Evolutionary conservation across 106 monocot species (phyloP).

Genomic region (Dendrobium chrysotoxum): DNA sequence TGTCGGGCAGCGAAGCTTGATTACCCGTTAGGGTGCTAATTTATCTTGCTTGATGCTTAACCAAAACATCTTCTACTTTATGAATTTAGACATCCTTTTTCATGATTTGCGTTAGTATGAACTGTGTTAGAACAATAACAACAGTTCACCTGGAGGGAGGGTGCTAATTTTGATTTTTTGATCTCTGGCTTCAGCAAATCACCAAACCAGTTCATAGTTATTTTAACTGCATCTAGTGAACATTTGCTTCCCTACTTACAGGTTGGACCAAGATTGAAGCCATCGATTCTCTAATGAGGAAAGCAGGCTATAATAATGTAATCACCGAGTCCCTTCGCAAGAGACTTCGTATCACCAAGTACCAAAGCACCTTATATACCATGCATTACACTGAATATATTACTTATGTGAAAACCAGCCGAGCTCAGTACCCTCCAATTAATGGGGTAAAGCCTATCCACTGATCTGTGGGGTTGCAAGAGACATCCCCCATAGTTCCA

Average conservation of each 20-base stretch:
- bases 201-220: neutral
- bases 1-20: no score
- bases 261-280: slow-evolving; percentile 91
- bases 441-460: slow-evolving; percentile 31
- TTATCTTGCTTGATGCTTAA: no score
- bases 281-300: slow-evolving; percentile 88
- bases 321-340: slow-evolving; percentile 70
- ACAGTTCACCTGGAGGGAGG: no score
- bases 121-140: no score
- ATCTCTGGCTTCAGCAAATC: no score
- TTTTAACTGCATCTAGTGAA: neutral
- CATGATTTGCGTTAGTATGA: no score
- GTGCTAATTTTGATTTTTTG: no score
- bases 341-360: slow-evolving; percentile 60
- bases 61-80: no score
- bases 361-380: slow-evolving; percentile 86
- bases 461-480: neutral
- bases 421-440: slow-evolving; percentile 34
- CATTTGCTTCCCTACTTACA: slow-evolving; percentile 8
- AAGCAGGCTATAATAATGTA: slow-evolving; percentile 79
- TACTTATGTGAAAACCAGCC: slow-evolving; percentile 47
- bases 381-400: slow-evolving; percentile 82
- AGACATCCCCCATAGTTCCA: slow-evolving; percentile 6
- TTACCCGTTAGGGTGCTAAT: no score
- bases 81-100: no score